Evolutionary conservation across 495 filamentous ascomycete species (phyloP), one percentile per base, ranked within the genome.

Genomic region (Penicillium crystallinum): DNA sequence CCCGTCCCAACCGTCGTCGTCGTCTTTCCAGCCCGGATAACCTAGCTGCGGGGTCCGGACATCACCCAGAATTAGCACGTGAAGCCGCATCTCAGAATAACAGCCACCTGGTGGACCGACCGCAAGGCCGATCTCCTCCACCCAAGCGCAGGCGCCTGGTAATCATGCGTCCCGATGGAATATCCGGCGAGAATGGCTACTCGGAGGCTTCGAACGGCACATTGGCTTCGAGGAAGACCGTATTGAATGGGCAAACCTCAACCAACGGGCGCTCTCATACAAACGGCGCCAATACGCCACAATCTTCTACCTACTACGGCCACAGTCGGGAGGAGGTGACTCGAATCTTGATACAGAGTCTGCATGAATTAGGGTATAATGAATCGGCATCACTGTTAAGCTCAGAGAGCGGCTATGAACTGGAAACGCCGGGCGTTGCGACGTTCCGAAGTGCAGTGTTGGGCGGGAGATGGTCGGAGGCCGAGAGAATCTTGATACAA

Each of bases 291-390:
- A 65, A 59, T 39, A 74, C 74, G 57, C 57, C 65, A 10, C 56
- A 62, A 7, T 59, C 65, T 54, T 51, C 71, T 10, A 72, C 73
- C 43, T 89, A 84, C 62, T 86, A 81, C 56, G 91, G 90, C 18
- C 92, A 99, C 64, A 85, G 91, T 65, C 84, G 90, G 62, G 92
- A 95, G 73, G 91, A 99, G 70, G 85, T 97, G 10, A 93, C 93
- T 6, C 78, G 93, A 45, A 88, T 99, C 46, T 68, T 97, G 55
- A 95, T 97, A 58, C 93, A 99, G 68, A 87, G 90, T 30, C 70
- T 99, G 42, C 76, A 80, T 19, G 93, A 97, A 66, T 69, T 97
- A 67, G 93, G 92, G 2, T 97, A 97, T 66, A 73, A 82, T 49
- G 74, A 69, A 6, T 86, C 92, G 21, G 93, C 95, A 29, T 75